A percentile compares a stretch with the other conserved stretches of the same genome.
Conservation (phyloP, 2,329 filamentous ascomycete genomes). For the Calycina marina region DNA sequence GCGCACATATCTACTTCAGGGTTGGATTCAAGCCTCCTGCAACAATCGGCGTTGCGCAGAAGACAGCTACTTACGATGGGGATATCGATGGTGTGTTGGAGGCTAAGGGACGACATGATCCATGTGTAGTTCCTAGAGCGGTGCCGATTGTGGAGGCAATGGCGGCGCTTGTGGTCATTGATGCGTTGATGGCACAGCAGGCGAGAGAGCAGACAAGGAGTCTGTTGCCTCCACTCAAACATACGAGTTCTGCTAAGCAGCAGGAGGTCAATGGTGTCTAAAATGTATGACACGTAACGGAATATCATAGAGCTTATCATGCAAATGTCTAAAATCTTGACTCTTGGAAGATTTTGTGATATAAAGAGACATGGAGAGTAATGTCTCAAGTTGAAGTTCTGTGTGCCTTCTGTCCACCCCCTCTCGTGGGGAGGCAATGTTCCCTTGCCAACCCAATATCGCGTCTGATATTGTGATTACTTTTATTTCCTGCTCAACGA, state of each 20-base stretch:
- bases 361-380: too few relatives aligned
- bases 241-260: neutral
- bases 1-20: conserved; percentile 85
- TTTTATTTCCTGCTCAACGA: too few relatives aligned
- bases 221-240: conserved; percentile 28
- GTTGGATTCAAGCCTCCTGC: conserved; percentile 91
- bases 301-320: too few relatives aligned
- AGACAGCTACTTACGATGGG: conserved; percentile 67
- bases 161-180: conserved; percentile 76
- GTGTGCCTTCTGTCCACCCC: too few relatives aligned
- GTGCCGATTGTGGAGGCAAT: conserved; percentile 85
- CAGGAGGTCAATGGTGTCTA: too few relatives aligned
- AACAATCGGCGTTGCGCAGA: conserved; percentile 81
- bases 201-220: conserved; percentile 34
- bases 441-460: too few relatives aligned
- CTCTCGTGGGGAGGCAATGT: too few relatives aligned
- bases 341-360: too few relatives aligned
- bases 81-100: conserved; percentile 57
- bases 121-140: conserved; percentile 70
- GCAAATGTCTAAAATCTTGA: too few relatives aligned
- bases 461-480: too few relatives aligned
- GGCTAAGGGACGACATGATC: conserved; percentile 89
- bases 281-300: too few relatives aligned
- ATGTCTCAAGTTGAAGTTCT: too few relatives aligned
- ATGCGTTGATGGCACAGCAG: conserved; percentile 74